Evolutionary conservation across 352 stramenopile species (phyloP), one percentile per base, ranked within the genome.

Genomic region (Thraustotheca clavata): DNA sequence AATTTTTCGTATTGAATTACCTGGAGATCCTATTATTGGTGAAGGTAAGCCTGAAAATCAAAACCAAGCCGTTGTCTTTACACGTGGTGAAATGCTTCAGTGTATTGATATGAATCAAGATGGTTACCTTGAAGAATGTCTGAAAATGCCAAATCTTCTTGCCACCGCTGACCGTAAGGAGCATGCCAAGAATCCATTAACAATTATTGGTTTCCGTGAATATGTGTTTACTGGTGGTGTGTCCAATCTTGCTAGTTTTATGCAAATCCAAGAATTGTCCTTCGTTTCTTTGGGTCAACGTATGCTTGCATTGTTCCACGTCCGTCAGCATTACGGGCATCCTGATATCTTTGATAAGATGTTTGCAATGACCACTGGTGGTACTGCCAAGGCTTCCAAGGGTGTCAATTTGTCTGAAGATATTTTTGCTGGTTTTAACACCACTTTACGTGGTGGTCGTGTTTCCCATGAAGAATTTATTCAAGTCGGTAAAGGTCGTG

Each of bases 401-500:
- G 82, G 82, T 52, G 62, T 94, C 36, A 91, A 94, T 46, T 71
- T 94, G 47, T 94, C 84, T 0, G 84, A 94, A 83, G 84, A 94
- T 87, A 91, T 94, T 66, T 94, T 94, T 32, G 80, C 80, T 35
- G 84, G 84, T 79, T 94, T 91, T 65, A 91, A 91, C 73, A 86
- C 76, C 29, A 90, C 80, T 0, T 69, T 94, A 33, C 80, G 84
- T 52, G 84, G 84, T 34, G 84, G 84, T 22, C 74, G 71, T 57
- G 77, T 87, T 0, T 88, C 80, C 0, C 84, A 93, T 66, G 80
- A 89, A 71, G 84, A 93, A 67, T 91, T 90, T 49, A 87, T 91
- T 41, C 84, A 93, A 62, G 81, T 91, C 27, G 96, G 96, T 69
- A 99, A 99, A 79, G 96, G 96, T 71, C 89, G 96, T 76, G 96